phyloP scores from a whole-genome alignment of 2,329 filamentous ascomycete genomes.

The Ascochyta lentis region DNA sequence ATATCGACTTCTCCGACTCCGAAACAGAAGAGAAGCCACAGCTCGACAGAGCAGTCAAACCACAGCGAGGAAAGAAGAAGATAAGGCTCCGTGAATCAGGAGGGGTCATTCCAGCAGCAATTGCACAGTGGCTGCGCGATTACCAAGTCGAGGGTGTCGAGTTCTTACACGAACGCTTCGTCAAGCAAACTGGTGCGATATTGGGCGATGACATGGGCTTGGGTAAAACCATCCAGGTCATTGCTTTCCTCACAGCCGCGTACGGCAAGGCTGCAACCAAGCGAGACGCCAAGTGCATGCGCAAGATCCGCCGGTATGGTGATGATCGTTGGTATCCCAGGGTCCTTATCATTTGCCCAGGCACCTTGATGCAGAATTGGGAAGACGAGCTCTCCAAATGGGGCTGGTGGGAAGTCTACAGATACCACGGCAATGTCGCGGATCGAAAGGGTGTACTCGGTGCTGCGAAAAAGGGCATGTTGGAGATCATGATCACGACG shows the following conservation, averaged over 20 bases:
- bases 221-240: constrained; percentile 96
- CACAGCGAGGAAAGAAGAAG: constrained; percentile 74
- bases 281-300: constrained; percentile 83
- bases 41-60: constrained; percentile 66
- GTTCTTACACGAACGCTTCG: constrained; percentile 87
- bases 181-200: constrained; percentile 89
- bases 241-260: constrained; percentile 85
- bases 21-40: constrained; percentile 72
- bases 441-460: constrained; percentile 73
- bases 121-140: constrained; percentile 89
- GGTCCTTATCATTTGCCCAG: constrained; percentile 86
- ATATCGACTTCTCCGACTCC: constrained; percentile 77
- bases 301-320: constrained; percentile 73
- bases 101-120: constrained; percentile 83
- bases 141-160: constrained; percentile 87
- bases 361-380: constrained; percentile 90
- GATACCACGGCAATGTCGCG: constrained; percentile 73
- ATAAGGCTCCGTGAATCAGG: constrained; percentile 76
- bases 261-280: constrained; percentile 95
- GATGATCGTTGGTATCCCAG: constrained; percentile 78
- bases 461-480: constrained; percentile 74
- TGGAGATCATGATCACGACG: constrained; percentile 94
- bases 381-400: constrained; percentile 82
- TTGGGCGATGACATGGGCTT: constrained; percentile 97
- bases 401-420: constrained; percentile 94